Evolutionary conservation across 768 basidiomycete genomes (phyloP).

Genomic region (Boletus coccyginus): DNA sequence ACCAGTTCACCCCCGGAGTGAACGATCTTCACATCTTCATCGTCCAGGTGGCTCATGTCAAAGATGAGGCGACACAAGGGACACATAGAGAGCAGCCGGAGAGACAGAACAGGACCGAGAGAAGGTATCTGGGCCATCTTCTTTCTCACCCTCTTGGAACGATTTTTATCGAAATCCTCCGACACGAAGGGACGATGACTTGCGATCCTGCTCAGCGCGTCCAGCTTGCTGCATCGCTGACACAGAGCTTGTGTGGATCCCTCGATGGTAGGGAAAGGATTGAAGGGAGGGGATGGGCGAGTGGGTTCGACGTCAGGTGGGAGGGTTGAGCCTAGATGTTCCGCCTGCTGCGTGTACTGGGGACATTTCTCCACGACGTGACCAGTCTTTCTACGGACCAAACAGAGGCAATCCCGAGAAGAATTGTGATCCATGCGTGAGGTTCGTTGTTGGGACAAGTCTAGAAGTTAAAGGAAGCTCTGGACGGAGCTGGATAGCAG

Average conservation of each 20-base stretch:
- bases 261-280: background rate
- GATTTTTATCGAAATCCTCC: background rate
- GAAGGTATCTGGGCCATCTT: background rate
- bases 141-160: background rate
- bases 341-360: background rate
- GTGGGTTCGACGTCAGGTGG: background rate
- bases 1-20: background rate
- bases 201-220: background rate
- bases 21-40: background rate
- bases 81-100: slow-evolving; percentile 7
- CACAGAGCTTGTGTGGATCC: background rate
- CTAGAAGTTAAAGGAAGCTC: background rate
- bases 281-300: background rate
- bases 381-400: slow-evolving; percentile 7
- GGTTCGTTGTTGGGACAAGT: background rate
- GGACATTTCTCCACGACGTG: slow-evolving; percentile 6
- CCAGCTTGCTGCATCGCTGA: background rate
- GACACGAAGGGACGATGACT: background rate
- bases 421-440: background rate
- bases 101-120: background rate
- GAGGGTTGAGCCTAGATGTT: background rate
- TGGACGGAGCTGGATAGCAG: no score
- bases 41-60: slow-evolving; percentile 1
- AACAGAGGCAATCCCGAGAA: slow-evolving; percentile 5
- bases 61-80: slow-evolving; percentile 13